phyloP scores from a whole-genome alignment of 164 flowering plant genomes.

The Nymphaea thermarum region DNA sequence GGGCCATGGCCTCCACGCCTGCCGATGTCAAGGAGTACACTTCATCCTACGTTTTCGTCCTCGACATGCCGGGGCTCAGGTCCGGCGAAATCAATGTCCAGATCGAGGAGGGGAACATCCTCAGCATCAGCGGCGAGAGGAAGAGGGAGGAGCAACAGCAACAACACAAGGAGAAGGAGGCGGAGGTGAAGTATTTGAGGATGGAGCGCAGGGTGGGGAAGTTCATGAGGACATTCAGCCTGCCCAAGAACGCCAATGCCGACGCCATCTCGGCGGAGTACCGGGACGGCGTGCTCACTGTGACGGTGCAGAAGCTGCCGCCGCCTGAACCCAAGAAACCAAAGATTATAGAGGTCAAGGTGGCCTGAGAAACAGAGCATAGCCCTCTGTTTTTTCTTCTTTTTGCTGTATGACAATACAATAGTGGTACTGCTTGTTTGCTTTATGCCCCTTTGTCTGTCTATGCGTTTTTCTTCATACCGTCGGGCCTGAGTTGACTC shows the following conservation, averaged over 20 bases:
- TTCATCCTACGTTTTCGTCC: slow-evolving; percentile 27
- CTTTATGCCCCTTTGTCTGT: no score
- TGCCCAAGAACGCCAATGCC: slow-evolving; percentile 45
- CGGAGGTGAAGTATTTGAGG: slow-evolving; percentile 37
- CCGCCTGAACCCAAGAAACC: slow-evolving; percentile 70
- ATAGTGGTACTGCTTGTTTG: no score
- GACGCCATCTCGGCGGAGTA: slow-evolving; percentile 35
- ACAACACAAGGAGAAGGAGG: slow-evolving; percentile 14
- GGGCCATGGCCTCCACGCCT: slow-evolving; percentile 54
- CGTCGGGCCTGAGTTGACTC: no score
- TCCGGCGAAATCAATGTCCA: slow-evolving; percentile 33
- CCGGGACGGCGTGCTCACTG: slow-evolving; percentile 50
- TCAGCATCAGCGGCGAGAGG: slow-evolving; percentile 35
- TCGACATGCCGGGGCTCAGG: slow-evolving; percentile 59
- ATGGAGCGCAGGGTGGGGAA: slow-evolving; percentile 60
- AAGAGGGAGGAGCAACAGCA: slow-evolving; percentile 20
- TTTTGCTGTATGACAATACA: no score
- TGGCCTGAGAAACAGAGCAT: slow-evolving; percentile 8
- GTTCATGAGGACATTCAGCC: slow-evolving; percentile 44
- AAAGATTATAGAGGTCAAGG: slow-evolving; percentile 42
- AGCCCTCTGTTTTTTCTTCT: no score
- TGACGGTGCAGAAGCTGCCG: slow-evolving; percentile 46
- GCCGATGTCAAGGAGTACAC: slow-evolving; percentile 45
- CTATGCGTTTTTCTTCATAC: no score
- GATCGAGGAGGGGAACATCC: slow-evolving; percentile 35